Conservation (phyloP, 371 early-diverging fungal species). For the Rhizomucor pusillus region DNA sequence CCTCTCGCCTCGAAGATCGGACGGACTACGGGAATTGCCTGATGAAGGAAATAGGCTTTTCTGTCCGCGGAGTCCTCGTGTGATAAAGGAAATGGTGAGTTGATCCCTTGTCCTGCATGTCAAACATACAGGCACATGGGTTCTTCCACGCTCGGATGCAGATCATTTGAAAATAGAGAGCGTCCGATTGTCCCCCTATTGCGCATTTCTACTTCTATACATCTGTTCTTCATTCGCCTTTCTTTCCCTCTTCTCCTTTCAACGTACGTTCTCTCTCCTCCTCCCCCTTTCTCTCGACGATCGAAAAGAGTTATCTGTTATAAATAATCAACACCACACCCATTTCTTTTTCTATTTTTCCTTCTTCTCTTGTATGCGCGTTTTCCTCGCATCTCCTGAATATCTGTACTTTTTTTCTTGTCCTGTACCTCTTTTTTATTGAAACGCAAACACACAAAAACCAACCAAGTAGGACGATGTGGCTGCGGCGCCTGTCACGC, state of each 20-base stretch:
- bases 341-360: neutral
- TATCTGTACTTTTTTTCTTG: neutral
- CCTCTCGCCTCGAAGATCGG: no score
- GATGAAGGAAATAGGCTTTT: no score
- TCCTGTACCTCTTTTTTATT: conserved; percentile 1
- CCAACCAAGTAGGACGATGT: no score
- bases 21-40: no score
- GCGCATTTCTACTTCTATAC: no score
- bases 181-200: no score
- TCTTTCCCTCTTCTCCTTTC: conserved; percentile 35
- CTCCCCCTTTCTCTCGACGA: neutral
- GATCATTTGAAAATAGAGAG: no score
- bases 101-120: conserved; percentile 1
- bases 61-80: no score
- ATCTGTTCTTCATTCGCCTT: conserved; percentile 66
- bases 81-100: conserved; percentile 1
- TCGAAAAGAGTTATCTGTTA: conserved; percentile 2
- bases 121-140: conserved; percentile 7
- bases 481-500: no score
- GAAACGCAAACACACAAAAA: no score
- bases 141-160: no score
- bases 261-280: neutral
- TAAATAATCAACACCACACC: conserved; percentile 1
- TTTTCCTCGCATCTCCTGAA: no score
- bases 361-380: conserved; percentile 1